A percentile compares a stretch with the other conserved stretches of the same genome.
phyloP scores from a whole-genome alignment of 306 rosid genomes.

The Lathyrus sativus region DNA sequence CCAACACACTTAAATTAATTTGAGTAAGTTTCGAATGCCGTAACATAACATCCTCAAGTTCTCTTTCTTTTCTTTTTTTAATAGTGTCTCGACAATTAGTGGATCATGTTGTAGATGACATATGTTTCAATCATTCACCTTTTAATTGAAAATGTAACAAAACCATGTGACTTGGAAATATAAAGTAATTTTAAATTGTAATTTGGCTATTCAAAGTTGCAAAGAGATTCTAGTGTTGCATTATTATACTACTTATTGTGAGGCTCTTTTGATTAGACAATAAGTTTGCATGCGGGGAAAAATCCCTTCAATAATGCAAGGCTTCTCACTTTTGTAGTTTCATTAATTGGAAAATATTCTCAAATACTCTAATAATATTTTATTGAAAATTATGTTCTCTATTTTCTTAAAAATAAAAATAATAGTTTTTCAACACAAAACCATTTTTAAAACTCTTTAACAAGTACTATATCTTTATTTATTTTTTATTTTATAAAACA shows the following conservation, averaged over 20 bases:
- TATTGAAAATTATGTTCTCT: too few relatives aligned
- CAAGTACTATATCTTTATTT: too few relatives aligned
- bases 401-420: too few relatives aligned
- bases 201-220: slow-evolving; percentile 18
- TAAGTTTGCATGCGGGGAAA: neutral
- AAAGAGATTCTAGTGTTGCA: slow-evolving; percentile 15
- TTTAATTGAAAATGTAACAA: slow-evolving; percentile 1
- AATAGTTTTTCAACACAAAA: too few relatives aligned
- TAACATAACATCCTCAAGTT: too few relatives aligned
- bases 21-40: too few relatives aligned
- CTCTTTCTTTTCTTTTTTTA: too few relatives aligned
- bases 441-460: too few relatives aligned
- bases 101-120: neutral
- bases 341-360: neutral
- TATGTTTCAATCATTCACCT: neutral
- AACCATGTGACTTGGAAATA: neutral
- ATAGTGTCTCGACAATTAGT: too few relatives aligned
- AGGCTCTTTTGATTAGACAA: slow-evolving; percentile 2
- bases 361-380: too few relatives aligned
- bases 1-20: too few relatives aligned
- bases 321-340: slow-evolving; percentile 13
- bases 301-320: slow-evolving; percentile 31
- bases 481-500: too few relatives aligned
- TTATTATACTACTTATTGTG: slow-evolving; percentile 6
- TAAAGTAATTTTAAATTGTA: slow-evolving; percentile 7